Evolutionary conservation across 768 basidiomycete genomes (phyloP).

Genomic region (Leucocoprinus leucothites): DNA sequence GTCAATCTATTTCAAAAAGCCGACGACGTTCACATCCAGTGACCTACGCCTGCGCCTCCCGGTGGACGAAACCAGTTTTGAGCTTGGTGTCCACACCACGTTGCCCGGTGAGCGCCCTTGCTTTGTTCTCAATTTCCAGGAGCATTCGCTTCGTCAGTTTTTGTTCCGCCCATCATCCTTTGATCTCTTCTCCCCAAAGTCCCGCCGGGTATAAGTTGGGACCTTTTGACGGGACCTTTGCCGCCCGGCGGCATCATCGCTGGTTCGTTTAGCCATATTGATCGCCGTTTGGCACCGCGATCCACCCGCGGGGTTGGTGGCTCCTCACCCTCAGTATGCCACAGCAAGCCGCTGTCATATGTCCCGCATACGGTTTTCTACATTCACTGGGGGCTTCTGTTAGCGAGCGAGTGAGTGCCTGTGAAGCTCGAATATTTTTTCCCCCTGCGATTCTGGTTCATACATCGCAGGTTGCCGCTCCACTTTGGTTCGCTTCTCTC

Average conservation of each 20-base stretch:
- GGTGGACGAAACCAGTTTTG: constrained; percentile 80
- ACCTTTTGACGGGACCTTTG: constrained; percentile 6
- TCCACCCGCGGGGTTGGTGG: constrained; percentile 1
- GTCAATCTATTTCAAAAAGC: constrained; percentile 43
- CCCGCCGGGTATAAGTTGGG: constrained; percentile 7
- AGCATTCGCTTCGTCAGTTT: neutral
- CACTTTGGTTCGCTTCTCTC: constrained; percentile 18
- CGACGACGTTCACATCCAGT: constrained; percentile 36
- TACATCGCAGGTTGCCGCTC: constrained; percentile 13
- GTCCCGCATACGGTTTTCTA: neutral
- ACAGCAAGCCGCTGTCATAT: constrained; percentile 3
- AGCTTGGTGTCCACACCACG: constrained; percentile 60
- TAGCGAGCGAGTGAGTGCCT: neutral
- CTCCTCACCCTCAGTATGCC: constrained; percentile 4
- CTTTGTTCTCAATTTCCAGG: too few species aligned
- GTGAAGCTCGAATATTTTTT: constrained; percentile 10
- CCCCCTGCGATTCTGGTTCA: neutral
- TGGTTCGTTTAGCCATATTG: constrained; percentile 7
- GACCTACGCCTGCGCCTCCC: constrained; percentile 66
- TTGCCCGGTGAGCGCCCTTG: constrained; percentile 41
- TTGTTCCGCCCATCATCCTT: neutral
- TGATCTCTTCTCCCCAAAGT: neutral
- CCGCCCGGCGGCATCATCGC: constrained; percentile 11
- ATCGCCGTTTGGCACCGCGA: constrained; percentile 6
- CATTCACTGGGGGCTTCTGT: neutral